Conservation (phyloP, 257 asterid genomes). For the Fraxinus quadrangulata region DNA sequence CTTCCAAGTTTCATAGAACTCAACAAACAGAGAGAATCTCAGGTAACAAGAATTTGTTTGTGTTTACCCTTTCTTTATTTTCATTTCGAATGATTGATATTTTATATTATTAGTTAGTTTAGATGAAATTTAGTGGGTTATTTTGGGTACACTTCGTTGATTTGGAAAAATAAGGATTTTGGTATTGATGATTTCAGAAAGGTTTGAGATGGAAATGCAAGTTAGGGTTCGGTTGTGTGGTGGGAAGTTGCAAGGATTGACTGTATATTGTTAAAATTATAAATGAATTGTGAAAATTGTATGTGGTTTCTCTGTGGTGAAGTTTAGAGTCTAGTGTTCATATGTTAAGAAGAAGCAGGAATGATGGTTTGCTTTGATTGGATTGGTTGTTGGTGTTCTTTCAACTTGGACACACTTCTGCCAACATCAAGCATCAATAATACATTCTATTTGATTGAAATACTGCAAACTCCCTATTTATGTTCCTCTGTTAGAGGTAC, state of each 20-base stretch:
- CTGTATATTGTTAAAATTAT: neutral
- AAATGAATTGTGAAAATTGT: neutral
- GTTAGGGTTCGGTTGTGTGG: neutral
- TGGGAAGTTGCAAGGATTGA: neutral
- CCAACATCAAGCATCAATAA: neutral
- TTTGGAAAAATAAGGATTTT: neutral
- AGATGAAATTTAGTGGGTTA: neutral
- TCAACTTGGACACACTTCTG: neutral
- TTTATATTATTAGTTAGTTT: neutral
- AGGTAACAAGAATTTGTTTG: slow-evolving; percentile 26
- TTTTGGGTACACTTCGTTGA: neutral
- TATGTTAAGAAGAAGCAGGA: neutral
- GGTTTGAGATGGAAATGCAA: neutral
- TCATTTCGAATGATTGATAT: neutral
- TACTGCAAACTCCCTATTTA: neutral
- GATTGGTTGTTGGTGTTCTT: neutral
- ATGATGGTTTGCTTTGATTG: neutral
- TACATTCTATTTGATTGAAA: neutral
- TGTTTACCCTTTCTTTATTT: neutral
- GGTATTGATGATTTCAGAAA: neutral
- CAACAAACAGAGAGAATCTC: slow-evolving; percentile 50
- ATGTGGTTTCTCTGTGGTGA: neutral
- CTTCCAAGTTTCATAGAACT: slow-evolving; percentile 39
- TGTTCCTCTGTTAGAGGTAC: neutral
- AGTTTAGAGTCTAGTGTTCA: neutral